A percentile compares a stretch with the other conserved stretches of the same genome.
These are phyloP conservation scores for Volvox carteri DNA, from an alignment of 163 green algal species.

Conservation along the genomic window DNA sequence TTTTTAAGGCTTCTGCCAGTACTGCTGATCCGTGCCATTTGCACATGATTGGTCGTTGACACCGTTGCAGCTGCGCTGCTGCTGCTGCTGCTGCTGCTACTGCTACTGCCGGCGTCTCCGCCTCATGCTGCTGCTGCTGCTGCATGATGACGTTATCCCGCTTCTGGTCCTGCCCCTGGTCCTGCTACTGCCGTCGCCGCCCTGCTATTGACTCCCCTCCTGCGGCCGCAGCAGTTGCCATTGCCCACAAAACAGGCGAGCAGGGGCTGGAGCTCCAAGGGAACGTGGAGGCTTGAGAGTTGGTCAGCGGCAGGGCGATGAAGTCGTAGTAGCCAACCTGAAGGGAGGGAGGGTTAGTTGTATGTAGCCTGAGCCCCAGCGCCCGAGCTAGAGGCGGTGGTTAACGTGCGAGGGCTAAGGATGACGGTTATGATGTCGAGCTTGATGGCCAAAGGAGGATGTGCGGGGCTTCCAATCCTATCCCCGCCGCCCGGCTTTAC, in stretches of 20 bases:
- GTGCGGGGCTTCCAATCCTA: too few species aligned
- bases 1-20: too few species aligned
- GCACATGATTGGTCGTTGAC: neutral
- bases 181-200: neutral
- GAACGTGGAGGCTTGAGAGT: neutral
- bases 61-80: neutral
- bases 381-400: neutral
- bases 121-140: neutral
- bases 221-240: neutral
- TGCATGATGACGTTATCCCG: too few species aligned
- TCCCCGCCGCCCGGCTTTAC: too few species aligned
- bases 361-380: neutral
- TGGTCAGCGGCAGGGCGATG: conserved; percentile 5
- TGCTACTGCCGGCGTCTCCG: neutral
- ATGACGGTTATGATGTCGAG: too few species aligned
- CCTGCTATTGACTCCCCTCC: neutral
- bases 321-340: conserved; percentile 36
- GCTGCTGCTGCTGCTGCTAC: neutral
- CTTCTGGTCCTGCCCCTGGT: too few species aligned
- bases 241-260: neutral
- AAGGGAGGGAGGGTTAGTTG: neutral
- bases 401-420: too few species aligned
- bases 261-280: conserved; percentile 6
- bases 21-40: too few species aligned
- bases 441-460: too few species aligned